Evolutionary conservation across 345 rosid species (phyloP).

Genomic region (Luvunga scandens): DNA sequence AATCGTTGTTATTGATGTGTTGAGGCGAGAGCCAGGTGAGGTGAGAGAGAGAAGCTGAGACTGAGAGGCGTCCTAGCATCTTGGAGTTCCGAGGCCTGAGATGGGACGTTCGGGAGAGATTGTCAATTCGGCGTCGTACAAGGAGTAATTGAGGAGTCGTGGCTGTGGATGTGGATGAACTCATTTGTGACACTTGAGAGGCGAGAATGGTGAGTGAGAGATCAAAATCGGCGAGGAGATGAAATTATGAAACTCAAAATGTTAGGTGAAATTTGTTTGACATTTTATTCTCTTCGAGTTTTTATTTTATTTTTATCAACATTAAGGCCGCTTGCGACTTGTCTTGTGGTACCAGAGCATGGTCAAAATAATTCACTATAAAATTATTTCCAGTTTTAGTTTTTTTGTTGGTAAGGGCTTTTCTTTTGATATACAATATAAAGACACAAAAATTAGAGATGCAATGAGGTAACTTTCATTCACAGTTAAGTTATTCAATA

Average conservation of each 20-base stretch:
- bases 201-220: neutral
- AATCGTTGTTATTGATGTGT: slow-evolving; percentile 21
- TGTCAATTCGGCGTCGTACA: slow-evolving; percentile 33
- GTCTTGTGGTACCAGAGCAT: neutral
- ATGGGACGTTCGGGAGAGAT: slow-evolving; percentile 12
- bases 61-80: slow-evolving; percentile 20
- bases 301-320: neutral
- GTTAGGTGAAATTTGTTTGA: neutral
- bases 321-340: neutral
- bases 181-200: slow-evolving; percentile 22
- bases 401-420: too few relatives aligned
- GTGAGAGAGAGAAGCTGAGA: slow-evolving; percentile 41
- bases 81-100: slow-evolving; percentile 31
- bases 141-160: slow-evolving; percentile 26
- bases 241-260: neutral
- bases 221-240: neutral
- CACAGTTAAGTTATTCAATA: neutral
- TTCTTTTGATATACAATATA: too few relatives aligned
- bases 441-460: neutral
- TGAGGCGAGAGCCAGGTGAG: slow-evolving; percentile 56
- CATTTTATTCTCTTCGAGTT: neutral
- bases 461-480: too few relatives aligned
- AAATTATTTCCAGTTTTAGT: too few relatives aligned
- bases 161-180: slow-evolving; percentile 24
- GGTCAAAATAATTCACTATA: neutral